Evolutionary conservation across 192 early-diverging fungal genomes (phyloP).

Genomic region (Umbelopsis ramanniana): DNA sequence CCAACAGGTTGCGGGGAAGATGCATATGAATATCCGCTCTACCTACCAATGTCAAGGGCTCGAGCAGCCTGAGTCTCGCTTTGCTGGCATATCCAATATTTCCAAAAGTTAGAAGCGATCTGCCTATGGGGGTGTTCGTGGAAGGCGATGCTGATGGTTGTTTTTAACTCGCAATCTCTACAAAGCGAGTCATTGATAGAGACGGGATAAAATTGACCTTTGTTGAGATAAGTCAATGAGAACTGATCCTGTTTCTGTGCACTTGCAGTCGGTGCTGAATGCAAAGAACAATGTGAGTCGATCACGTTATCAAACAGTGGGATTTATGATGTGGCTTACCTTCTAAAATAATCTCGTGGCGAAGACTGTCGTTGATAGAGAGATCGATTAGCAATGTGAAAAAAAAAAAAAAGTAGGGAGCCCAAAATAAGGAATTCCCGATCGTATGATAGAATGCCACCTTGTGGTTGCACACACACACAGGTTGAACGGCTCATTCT

Average conservation of each 20-base stretch:
- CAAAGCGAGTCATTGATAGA: slow-evolving; percentile 52
- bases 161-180: slow-evolving; percentile 50
- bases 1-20: too few species aligned
- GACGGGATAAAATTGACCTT: slow-evolving; percentile 68
- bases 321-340: not conserved
- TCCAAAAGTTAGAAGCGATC: slow-evolving; percentile 70
- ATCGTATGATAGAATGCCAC: not conserved
- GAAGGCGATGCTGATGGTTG: slow-evolving; percentile 67
- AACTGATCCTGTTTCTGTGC: slow-evolving; percentile 60
- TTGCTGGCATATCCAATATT: slow-evolving; percentile 76
- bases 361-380: not conserved
- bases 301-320: not conserved
- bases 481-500: not conserved
- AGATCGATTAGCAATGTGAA: not conserved
- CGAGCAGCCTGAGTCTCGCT: slow-evolving; percentile 57
- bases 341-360: slow-evolving; percentile 16
- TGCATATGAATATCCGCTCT: not conserved
- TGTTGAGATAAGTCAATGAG: slow-evolving; percentile 73
- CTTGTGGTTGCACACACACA: slow-evolving; percentile 4
- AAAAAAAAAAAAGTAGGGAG: not conserved
- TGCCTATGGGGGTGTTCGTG: slow-evolving; percentile 72
- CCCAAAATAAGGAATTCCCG: slow-evolving; percentile 3
- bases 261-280: slow-evolving; percentile 58
- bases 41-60: slow-evolving; percentile 68
- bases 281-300: not conserved